Evolutionary conservation across 2,329 filamentous ascomycete species (phyloP), one percentile per base, ranked within the genome.

Genomic region (Chaetomium sp.): DNA sequence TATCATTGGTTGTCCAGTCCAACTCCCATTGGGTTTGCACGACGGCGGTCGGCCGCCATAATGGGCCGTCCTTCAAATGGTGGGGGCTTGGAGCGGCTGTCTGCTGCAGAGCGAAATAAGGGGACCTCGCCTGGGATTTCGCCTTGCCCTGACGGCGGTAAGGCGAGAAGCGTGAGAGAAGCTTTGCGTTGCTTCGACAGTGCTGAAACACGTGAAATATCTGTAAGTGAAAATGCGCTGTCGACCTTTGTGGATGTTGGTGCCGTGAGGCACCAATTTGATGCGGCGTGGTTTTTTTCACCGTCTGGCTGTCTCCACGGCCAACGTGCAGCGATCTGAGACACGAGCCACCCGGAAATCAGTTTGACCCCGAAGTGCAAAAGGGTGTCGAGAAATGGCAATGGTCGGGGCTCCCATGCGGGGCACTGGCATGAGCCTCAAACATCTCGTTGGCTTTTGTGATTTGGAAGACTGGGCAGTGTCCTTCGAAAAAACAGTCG

Each of bases 21-120:
- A 53, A 32, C 41, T 43, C 35, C 52, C 56, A 56, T n/a, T 57
- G 53, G 44, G 53, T 53, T 53, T 55, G 48, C 49, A 34, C 43
- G 56, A 53, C 57, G 57, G 52, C 61, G 62, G 57, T 58, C 61
- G 63, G 63, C 57, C 59, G 49, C 52, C 19, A 56, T 33, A 57
- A 62, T 42, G 57, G 63, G 62, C 59, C 61, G 19, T 57, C 43
- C 35, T 38, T 27, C 48, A 54, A 43, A 10, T 38, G 43, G 14
- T 27, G 19, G 52, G 49, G 56, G 40, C 49, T 54, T 49, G 44
- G 42, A 57, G 45, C 49, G 38, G 48, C 42, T 42, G 43, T 48
- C 50, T 44, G 46, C 47, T 49, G 55, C 38, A 11, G 53, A 55
- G 56, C 45, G 60, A 62, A 58, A 61, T 59, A 57, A 62, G 46